Conservation (phyloP, 2,329 filamentous ascomycete genomes). For the Neophaeococcomyces aloes region DNA sequence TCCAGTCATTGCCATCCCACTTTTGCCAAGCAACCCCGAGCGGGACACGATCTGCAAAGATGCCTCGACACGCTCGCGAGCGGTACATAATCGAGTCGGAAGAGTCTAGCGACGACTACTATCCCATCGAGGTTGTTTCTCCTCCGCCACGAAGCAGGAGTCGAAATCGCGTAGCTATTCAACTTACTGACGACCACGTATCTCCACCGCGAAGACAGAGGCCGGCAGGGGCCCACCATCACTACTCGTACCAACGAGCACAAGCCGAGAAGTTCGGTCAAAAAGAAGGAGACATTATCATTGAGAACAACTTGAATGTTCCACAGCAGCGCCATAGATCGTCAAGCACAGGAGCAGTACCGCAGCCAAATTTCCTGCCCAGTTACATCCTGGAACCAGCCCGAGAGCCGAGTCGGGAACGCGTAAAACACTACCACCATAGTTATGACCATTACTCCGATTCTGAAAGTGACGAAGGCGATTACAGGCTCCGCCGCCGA, state of each 20-base stretch:
- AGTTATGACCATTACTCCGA: conserved; percentile 7
- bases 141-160: background rate
- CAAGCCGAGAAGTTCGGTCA: conserved; percentile 12
- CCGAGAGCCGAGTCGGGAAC: conserved; percentile 13
- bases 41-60: background rate
- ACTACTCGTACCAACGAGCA: conserved; percentile 1
- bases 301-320: conserved; percentile 18
- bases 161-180: conserved; percentile 15
- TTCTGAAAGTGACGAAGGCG: conserved; percentile 2
- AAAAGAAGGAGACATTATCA: conserved; percentile 14
- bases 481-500: background rate
- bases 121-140: background rate
- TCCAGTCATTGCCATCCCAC: background rate
- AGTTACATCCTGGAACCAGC: conserved; percentile 11
- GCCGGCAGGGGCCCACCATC: background rate
- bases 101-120: conserved; percentile 4
- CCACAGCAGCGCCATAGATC: conserved; percentile 16
- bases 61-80: background rate
- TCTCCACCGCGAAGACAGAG: background rate
- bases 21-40: background rate
- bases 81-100: background rate
- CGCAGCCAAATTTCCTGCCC: conserved; percentile 14
- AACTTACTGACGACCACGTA: conserved; percentile 3
- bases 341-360: conserved; percentile 16
- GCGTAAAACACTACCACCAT: conserved; percentile 10